Evolutionary conservation across 2,329 filamentous ascomycete species (phyloP).

Genomic region (Boeremia exigua): DNA sequence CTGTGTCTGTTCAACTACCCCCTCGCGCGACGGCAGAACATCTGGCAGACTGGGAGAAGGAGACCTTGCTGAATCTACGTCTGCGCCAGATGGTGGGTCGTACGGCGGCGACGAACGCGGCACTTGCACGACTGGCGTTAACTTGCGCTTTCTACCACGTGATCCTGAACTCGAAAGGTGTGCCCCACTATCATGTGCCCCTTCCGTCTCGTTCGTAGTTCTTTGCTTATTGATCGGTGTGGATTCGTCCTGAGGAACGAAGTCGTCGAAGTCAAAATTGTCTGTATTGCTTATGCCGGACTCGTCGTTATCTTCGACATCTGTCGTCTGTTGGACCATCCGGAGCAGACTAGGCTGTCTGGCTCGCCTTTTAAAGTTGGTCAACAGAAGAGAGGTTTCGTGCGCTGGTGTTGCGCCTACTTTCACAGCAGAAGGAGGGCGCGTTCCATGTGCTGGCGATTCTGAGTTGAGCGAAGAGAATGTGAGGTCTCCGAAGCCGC

Average conservation of each 20-base stretch:
- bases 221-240: slow-evolving; percentile 64
- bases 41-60: slow-evolving; percentile 46
- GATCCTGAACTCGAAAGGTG: slow-evolving; percentile 42
- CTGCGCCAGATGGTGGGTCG: slow-evolving; percentile 35
- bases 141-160: slow-evolving; percentile 49
- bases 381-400: slow-evolving; percentile 56
- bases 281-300: slow-evolving; percentile 53
- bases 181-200: slow-evolving; percentile 34
- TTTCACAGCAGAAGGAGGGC: slow-evolving; percentile 53
- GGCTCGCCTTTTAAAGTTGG: slow-evolving; percentile 57
- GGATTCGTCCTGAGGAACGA: slow-evolving; percentile 70
- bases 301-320: slow-evolving; percentile 54
- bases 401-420: slow-evolving; percentile 52
- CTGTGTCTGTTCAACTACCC: slow-evolving; percentile 28
- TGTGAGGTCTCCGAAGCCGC: slow-evolving; percentile 42
- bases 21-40: slow-evolving; percentile 34
- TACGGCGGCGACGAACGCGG: slow-evolving; percentile 48
- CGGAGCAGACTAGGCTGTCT: slow-evolving; percentile 58
- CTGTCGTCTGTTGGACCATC: slow-evolving; percentile 54
- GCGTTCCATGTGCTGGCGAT: slow-evolving; percentile 44
- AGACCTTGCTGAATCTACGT: slow-evolving; percentile 39
- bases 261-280: slow-evolving; percentile 50
- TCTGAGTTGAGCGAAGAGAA: slow-evolving; percentile 44
- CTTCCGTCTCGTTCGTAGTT: slow-evolving; percentile 34
- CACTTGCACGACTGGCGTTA: slow-evolving; percentile 47